Evolutionary conservation across 495 filamentous ascomycete genomes (phyloP), one percentile per base, ranked within the genome.

Genomic region (Arthonia radiata): DNA sequence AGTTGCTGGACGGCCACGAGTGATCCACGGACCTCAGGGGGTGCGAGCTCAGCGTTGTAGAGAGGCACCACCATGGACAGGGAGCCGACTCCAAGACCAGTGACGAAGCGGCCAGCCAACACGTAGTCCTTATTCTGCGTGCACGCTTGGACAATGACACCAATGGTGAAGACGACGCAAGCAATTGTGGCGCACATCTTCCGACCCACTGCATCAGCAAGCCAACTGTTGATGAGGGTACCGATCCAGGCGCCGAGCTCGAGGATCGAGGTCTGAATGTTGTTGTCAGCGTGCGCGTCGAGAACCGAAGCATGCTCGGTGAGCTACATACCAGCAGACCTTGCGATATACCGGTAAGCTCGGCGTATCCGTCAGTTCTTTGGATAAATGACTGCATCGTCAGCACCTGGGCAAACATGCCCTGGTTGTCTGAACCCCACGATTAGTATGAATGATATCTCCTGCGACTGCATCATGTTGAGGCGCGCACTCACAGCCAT

Each of bases 171-270:
- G 25, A 83, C 57, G n/a, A 49, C 41, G 5, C 66, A 63, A 5
- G 72, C 71, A 23, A 83, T 46, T 16, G 82, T 46, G 27, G 86
- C 71, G 4, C 67, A 64, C 40, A 70, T 64, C 46, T 80, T 81
- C 8, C 78, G 59, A 3, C 71, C 76, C 18, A 76, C 39, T 9
- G 61, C 56, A 47, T 86, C 76, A 18, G 71, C 72, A 21, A 83
- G 43, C 39, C 78, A 74, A 1, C 74, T 75, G 26, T 67, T 75
- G 25, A 72, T 57, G 25, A 83, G 55, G 0, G 72, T 69, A 5
- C 78, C 77, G 26, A 77, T 36, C 77, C 76, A 82, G 19, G 77
- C 77, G 43, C 77, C 77, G 3, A 89, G 59, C 36, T 82, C 65
- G 35, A 83, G 63, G 31, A 81, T 82, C 2, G 77, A 63, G 4